These are phyloP conservation scores for Pseudogymnoascus sp. DNA, from an alignment of 2,329 filamentous ascomycete species.

Conservation along the genomic window DNA sequence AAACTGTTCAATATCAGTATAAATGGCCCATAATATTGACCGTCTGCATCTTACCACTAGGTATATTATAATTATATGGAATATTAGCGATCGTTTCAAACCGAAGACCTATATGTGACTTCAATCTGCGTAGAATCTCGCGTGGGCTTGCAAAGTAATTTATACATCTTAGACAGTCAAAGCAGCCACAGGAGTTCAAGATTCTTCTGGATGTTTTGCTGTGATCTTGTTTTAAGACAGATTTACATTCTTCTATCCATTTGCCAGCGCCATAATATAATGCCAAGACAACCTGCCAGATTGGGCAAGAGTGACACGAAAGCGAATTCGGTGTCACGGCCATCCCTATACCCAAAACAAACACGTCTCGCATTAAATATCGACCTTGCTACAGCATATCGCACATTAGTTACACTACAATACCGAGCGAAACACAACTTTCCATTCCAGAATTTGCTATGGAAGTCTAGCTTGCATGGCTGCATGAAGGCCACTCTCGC, in stretches of 20 bases:
- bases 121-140: background rate
- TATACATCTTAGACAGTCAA: background rate
- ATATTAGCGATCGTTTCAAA: background rate
- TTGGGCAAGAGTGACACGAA: background rate
- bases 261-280: background rate
- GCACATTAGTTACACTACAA: background rate
- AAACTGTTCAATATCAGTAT: background rate
- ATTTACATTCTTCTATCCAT: background rate
- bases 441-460: background rate
- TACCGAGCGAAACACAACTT: background rate
- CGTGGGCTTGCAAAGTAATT: background rate
- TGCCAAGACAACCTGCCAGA: background rate
- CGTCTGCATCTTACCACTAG: background rate
- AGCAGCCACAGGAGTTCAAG: background rate
- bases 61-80: background rate
- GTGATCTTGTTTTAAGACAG: background rate
- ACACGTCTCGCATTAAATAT: background rate
- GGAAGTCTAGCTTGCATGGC: background rate
- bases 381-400: background rate
- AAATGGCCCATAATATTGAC: background rate
- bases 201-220: conserved; percentile 1
- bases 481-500: conserved; percentile 5
- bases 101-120: background rate
- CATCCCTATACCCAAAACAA: conserved; percentile 1
- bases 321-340: background rate